Percentiles rank a stretch among this genome's conserved stretches.
Evolutionary conservation across 768 basidiomycete species (phyloP).

Genomic region (Clathrus columnatus): DNA sequence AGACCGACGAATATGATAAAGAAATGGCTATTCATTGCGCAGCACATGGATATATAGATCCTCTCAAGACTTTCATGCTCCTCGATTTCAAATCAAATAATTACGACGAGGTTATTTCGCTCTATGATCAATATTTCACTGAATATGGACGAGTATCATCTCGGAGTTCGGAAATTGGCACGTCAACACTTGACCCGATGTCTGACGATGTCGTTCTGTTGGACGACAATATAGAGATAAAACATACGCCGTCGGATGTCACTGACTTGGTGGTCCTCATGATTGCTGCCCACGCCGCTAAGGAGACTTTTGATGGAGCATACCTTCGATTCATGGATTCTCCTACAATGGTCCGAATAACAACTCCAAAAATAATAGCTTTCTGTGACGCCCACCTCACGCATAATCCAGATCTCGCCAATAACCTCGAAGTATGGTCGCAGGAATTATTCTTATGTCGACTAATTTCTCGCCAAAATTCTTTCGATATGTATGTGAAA

Average conservation of each 20-base stretch:
- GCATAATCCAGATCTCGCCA: conserved; percentile 26
- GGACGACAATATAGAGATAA: conserved; percentile 4
- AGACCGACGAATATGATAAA: conserved; percentile 15
- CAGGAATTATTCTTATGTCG: conserved; percentile 42
- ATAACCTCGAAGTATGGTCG: conserved; percentile 37
- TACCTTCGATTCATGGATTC: conserved; percentile 31
- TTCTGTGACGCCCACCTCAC: conserved; percentile 32
- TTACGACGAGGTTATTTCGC: conserved; percentile 31
- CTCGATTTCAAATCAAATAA: conserved; percentile 34
- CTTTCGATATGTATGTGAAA: conserved; percentile 41
- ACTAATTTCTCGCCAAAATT: conserved; percentile 40
- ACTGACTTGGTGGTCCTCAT: conserved; percentile 38
- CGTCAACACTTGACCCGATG: not conserved
- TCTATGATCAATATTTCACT: conserved; percentile 32
- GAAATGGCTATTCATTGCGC: conserved; percentile 46
- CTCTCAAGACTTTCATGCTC: conserved; percentile 43
- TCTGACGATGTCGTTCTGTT: not conserved
- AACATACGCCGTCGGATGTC: not conserved
- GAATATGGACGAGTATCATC: conserved; percentile 10
- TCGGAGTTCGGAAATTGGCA: not conserved
- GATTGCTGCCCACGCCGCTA: conserved; percentile 53
- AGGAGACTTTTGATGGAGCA: conserved; percentile 49
- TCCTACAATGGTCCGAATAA: conserved; percentile 29
- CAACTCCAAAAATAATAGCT: conserved; percentile 24
- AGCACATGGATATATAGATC: conserved; percentile 33